Evolutionary conservation across 345 rosid species (phyloP).

Genomic region (Combretum micranthum): DNA sequence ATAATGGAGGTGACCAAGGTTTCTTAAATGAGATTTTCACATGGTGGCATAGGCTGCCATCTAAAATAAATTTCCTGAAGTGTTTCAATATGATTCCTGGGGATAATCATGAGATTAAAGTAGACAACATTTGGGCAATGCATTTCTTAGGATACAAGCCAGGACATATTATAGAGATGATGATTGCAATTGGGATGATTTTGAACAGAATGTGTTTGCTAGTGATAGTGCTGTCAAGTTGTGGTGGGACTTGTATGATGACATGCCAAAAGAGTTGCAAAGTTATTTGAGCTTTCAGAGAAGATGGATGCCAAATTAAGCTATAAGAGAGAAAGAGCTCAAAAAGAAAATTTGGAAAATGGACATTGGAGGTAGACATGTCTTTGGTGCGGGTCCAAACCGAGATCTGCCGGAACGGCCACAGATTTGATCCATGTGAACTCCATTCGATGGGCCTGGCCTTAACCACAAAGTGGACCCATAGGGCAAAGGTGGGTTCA

Average conservation of each 20-base stretch:
- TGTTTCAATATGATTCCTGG: constrained; percentile 7
- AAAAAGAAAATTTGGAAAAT: too few species aligned
- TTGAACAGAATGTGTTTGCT: constrained; percentile 28
- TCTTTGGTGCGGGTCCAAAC: too few species aligned
- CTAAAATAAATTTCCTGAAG: constrained; percentile 46
- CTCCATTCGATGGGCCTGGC: too few species aligned
- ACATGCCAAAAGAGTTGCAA: constrained; percentile 47
- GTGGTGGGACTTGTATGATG: constrained; percentile 76
- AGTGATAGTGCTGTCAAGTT: constrained; percentile 49
- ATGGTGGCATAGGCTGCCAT: constrained; percentile 84
- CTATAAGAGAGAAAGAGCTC: too few species aligned
- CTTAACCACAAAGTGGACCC: too few species aligned
- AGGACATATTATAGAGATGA: constrained; percentile 83
- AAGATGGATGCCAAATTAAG: too few species aligned
- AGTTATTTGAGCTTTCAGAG: constrained; percentile 20
- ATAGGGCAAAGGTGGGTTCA: too few species aligned
- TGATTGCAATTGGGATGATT: constrained; percentile 83
- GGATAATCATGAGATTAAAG: constrained; percentile 6
- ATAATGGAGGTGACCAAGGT: constrained; percentile 92
- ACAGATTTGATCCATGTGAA: too few species aligned
- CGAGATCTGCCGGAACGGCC: too few species aligned
- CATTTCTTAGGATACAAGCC: constrained; percentile 87
- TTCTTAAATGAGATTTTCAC: constrained; percentile 68
- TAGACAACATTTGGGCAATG: constrained; percentile 22
- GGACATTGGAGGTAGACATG: too few species aligned